These are phyloP conservation scores for Aspergillus sparsus DNA, from an alignment of 495 filamentous ascomycete genomes.

Conservation along the genomic window DNA sequence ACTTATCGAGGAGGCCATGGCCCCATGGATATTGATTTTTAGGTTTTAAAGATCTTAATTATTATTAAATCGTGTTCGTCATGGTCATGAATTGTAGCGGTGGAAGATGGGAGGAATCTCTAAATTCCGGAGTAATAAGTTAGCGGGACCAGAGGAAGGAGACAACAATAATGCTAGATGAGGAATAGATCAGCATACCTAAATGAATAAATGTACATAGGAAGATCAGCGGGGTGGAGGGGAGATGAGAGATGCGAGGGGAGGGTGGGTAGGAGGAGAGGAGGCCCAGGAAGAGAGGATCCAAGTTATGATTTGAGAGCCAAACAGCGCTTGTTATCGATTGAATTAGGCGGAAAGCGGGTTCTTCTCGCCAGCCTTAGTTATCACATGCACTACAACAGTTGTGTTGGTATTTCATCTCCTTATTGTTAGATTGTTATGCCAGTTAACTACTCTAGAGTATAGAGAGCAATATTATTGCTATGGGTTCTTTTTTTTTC, in stretches of 20 bases:
- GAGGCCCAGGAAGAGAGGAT: slow-evolving; percentile 8
- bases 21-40: slow-evolving; percentile 34
- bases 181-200: slow-evolving; percentile 14
- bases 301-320: neutral
- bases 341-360: slow-evolving; percentile 19
- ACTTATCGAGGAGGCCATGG: slow-evolving; percentile 42
- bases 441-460: neutral
- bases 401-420: neutral
- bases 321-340: slow-evolving; percentile 31
- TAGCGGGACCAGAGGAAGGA: slow-evolving; percentile 2
- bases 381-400: slow-evolving; percentile 19
- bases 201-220: slow-evolving; percentile 1
- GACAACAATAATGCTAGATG: slow-evolving; percentile 6
- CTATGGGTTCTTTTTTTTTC: no score
- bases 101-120: slow-evolving; percentile 8
- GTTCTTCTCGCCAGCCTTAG: slow-evolving; percentile 14
- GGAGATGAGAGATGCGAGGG: slow-evolving; percentile 6
- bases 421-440: neutral
- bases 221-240: slow-evolving; percentile 10
- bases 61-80: slow-evolving; percentile 34
- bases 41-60: slow-evolving; percentile 5
- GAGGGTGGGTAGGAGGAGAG: slow-evolving; percentile 12
- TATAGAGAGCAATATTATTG: no score
- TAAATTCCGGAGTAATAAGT: slow-evolving; percentile 11
- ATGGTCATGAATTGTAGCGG: slow-evolving; percentile 24